Conservation (phyloP, 2,329 filamentous ascomycete species). For the Fusarium piperis region DNA sequence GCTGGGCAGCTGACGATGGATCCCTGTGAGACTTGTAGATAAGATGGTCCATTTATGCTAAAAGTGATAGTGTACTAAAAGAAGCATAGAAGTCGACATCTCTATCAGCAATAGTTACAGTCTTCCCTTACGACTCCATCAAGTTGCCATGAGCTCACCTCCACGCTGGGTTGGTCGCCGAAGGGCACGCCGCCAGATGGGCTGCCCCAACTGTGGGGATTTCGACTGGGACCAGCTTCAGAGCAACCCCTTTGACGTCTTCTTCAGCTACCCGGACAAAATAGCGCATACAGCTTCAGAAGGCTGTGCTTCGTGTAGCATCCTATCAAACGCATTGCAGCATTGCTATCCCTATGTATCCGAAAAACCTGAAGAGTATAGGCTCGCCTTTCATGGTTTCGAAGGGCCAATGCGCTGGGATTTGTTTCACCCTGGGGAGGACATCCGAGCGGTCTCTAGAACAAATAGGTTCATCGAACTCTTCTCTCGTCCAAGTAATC, state of each 20-base stretch:
- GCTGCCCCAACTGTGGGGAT: constrained; percentile 1
- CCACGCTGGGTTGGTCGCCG: background rate
- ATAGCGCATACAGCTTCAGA: background rate
- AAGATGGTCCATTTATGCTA: background rate
- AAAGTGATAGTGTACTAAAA: background rate
- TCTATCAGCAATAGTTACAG: background rate
- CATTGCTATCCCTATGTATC: background rate
- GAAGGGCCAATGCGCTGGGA: constrained; percentile 10
- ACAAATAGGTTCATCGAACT: background rate
- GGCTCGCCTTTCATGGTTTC: background rate
- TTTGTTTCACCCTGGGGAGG: background rate
- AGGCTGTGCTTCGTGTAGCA: background rate
- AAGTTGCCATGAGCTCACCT: background rate
- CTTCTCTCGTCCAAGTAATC: background rate
- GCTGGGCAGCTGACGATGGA: background rate
- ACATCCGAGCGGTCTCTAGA: background rate
- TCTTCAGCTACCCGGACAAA: background rate
- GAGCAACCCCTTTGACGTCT: background rate
- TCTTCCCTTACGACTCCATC: background rate
- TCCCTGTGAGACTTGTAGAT: background rate
- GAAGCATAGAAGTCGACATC: background rate
- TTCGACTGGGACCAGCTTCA: constrained; percentile 9
- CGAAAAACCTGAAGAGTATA: background rate
- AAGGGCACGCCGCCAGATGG: background rate
- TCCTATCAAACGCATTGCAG: background rate